Conservation (phyloP, 768 basidiomycete genomes). For the Suillus ampliporus region DNA sequence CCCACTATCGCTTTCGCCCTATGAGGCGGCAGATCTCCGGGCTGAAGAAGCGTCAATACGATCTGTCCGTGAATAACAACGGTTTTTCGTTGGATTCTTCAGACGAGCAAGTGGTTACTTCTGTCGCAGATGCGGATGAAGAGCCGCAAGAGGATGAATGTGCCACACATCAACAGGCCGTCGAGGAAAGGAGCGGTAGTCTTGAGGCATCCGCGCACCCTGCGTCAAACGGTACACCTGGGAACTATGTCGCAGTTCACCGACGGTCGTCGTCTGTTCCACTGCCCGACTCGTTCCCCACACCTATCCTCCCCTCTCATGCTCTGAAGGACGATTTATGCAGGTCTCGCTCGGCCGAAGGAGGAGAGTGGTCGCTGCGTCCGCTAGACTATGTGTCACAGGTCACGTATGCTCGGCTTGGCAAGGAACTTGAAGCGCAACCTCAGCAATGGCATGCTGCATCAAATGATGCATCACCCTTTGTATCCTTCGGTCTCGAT, state of each 20-base stretch:
- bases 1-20: slow-evolving; percentile 69
- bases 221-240: neutral
- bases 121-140: neutral
- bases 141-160: neutral
- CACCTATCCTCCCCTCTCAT: neutral
- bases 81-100: slow-evolving; percentile 1
- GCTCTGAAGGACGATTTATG: neutral
- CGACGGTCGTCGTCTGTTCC: slow-evolving; percentile 19
- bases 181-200: neutral
- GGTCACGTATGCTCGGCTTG: slow-evolving; percentile 10
- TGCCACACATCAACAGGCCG: neutral
- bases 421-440: neutral
- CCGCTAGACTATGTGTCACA: slow-evolving; percentile 17
- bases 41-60: slow-evolving; percentile 22
- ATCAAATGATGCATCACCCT: neutral
- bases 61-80: slow-evolving; percentile 25
- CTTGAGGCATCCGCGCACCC: neutral
- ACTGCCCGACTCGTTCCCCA: neutral
- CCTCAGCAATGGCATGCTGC: slow-evolving; percentile 8
- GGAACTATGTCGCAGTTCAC: neutral
- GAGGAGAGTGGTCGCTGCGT: neutral
- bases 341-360: slow-evolving; percentile 1
- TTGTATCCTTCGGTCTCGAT: neutral
- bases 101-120: slow-evolving; percentile 5
- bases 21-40: slow-evolving; percentile 42